Evolutionary conservation across 2,329 filamentous ascomycete species (phyloP).

Genomic region (Arthrinium puccinioides): DNA sequence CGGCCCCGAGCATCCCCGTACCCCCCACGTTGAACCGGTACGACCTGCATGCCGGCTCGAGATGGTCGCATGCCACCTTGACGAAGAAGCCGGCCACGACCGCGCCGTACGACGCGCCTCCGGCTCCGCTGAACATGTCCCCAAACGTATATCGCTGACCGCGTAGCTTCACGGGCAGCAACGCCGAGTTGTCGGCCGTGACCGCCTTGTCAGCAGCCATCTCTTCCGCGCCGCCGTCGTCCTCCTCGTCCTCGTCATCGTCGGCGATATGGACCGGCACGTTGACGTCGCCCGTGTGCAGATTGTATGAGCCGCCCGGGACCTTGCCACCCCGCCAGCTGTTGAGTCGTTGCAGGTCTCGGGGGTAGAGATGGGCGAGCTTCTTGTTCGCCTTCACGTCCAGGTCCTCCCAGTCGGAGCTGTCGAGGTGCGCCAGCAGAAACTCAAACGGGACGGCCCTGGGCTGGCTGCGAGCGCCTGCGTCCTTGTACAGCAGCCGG

Average conservation of each 20-base stretch:
- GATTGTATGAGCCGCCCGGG: conserved; percentile 14
- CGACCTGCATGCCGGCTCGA: conserved; percentile 45
- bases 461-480: conserved; percentile 10
- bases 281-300: conserved; percentile 13
- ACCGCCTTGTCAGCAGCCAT: no score
- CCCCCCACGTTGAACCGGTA: conserved; percentile 52
- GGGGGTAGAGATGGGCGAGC: no score
- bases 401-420: no score
- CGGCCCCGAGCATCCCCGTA: no score
- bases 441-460: conserved; percentile 16
- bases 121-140: conserved; percentile 57
- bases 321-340: conserved; percentile 18
- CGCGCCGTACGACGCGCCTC: conserved; percentile 52
- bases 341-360: conserved; percentile 15
- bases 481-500: conserved; percentile 17
- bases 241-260: conserved; percentile 1
- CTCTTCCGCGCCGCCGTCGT: not conserved
- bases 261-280: conserved; percentile 2
- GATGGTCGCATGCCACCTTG: conserved; percentile 58
- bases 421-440: conserved; percentile 15
- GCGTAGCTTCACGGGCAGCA: conserved; percentile 9
- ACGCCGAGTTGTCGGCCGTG: no score
- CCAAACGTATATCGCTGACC: conserved; percentile 46
- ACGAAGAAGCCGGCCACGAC: conserved; percentile 44
- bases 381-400: conserved; percentile 19